Conservation (phyloP, 495 filamentous ascomycete genomes). For the Aspergillus panamensis region DNA sequence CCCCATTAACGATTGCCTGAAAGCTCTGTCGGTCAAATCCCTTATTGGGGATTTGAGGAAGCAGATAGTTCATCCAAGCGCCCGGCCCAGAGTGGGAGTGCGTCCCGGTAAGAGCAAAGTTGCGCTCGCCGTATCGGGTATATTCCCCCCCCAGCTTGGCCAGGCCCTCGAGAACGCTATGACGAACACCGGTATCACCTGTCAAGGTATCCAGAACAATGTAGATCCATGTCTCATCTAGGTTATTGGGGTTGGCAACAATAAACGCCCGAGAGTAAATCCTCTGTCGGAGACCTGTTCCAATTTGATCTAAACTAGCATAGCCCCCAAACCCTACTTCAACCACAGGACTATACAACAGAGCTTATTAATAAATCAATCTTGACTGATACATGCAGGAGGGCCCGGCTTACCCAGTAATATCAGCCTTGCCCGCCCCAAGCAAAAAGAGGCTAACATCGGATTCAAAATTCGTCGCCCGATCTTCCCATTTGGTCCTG, state of each 20-base stretch:
- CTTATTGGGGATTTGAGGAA: slow-evolving; percentile 88
- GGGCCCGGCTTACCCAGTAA: slow-evolving; percentile 65
- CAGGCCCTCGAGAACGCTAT: slow-evolving; percentile 78
- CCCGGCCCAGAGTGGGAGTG: slow-evolving; percentile 92
- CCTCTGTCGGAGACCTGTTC: slow-evolving; percentile 83
- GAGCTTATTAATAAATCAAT: background rate
- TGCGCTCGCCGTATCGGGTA: slow-evolving; percentile 71
- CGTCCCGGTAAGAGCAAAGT: slow-evolving; percentile 87
- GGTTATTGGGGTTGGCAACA: slow-evolving; percentile 62
- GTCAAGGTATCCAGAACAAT: slow-evolving; percentile 83
- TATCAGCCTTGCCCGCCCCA: slow-evolving; percentile 92
- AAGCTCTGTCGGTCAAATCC: slow-evolving; percentile 91
- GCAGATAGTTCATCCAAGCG: slow-evolving; percentile 92
- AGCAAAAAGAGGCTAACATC: slow-evolving; percentile 63
- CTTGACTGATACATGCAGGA: background rate
- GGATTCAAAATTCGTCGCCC: slow-evolving; percentile 20
- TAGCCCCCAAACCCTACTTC: slow-evolving; percentile 93
- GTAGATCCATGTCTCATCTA: slow-evolving; percentile 77
- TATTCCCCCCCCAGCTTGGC: slow-evolving; percentile 63
- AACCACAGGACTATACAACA: slow-evolving; percentile 64
- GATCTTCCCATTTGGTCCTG: slow-evolving; percentile 14
- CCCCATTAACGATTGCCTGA: slow-evolving; percentile 84
- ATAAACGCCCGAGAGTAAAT: slow-evolving; percentile 92
- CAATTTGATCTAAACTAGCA: slow-evolving; percentile 80
- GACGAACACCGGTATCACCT: slow-evolving; percentile 84